Base-by-base conservation (phyloP, 2,329 filamentous ascomycete genomes). In the Fusarium sp. region DNA sequence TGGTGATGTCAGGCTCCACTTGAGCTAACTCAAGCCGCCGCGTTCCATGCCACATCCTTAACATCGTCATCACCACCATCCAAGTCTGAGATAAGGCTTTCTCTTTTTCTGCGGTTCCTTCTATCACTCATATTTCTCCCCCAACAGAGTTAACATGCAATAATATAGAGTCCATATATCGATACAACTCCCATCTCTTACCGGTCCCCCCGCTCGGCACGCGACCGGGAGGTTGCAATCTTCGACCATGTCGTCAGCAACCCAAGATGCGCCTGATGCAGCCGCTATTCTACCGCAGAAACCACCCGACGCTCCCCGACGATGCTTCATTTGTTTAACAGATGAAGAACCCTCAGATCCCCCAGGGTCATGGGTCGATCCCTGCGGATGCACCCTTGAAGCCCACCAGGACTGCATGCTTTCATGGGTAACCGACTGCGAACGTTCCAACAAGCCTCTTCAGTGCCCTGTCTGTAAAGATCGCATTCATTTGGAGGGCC, bases 361-460 rank as follows among this genome's bases (percentile, higher is more conserved):
- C 10, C 83, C 85, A 6, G 77, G 80, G 45, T 79, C 82, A 56
- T 99, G 96, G 95, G 89, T 93, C 44, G 92, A 91, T 56, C 94
- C 96, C 3, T 99, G 96, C 77, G 91, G 91, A 1, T 99, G 96
- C 80, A 94, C 92, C 13, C 85, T 99, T 38, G 92, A 92, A 57
- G 96, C 94, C 2, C 96, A 99, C 77, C 94, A 98, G 78, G 87
- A 89, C 63, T 97, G 94, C 77, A 85, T 98, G 70, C 84, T 98
- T 38, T 91, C 93, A 74, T 99, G 94, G 94, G 91, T 98, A 18
- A 91, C 92, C n/a, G 93, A 97, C 76, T 88, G 93, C 76, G 94
- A 97, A 80, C 86, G 79, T 62, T 79, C 86, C 76, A 77, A 83
- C 77, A 88, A 88, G 56, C 89, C 89, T 65, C 88, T 97, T 67